A percentile compares a stretch with the other conserved stretches of the same genome.
Evolutionary conservation across 345 rosid genomes (phyloP).

Genomic region (Brassica nigra): DNA sequence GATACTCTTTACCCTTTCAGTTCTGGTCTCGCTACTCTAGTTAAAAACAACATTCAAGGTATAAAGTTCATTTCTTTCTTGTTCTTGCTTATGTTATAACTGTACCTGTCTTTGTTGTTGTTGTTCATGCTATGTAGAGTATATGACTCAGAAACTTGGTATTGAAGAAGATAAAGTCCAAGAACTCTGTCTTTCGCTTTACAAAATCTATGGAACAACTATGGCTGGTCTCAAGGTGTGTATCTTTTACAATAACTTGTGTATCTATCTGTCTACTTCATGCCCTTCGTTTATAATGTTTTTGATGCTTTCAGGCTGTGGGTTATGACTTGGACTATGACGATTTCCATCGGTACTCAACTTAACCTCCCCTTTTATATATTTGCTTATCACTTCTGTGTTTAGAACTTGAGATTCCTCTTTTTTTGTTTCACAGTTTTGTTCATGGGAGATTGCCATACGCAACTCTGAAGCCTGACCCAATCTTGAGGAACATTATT

Average conservation of each 20-base stretch:
- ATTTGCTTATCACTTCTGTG: not conserved
- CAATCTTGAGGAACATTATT: slow-evolving; percentile 68
- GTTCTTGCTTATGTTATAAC: not conserved
- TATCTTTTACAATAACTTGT: slow-evolving; percentile 5
- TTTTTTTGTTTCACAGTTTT: slow-evolving; percentile 48
- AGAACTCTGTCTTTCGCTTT: slow-evolving; percentile 64
- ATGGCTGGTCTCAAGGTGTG: slow-evolving; percentile 99
- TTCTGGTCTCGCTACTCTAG: slow-evolving; percentile 64
- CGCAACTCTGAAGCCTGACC: slow-evolving; percentile 75
- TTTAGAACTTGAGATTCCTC: not conserved
- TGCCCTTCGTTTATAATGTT: not conserved
- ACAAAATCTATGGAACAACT: slow-evolving; percentile 88
- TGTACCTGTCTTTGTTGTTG: slow-evolving; percentile 11
- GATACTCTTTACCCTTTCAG: slow-evolving; percentile 82
- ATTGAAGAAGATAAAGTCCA: slow-evolving; percentile 60
- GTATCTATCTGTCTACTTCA: not conserved
- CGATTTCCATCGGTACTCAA: slow-evolving; percentile 76
- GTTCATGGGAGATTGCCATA: slow-evolving; percentile 97
- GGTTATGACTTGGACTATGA: slow-evolving; percentile 79
- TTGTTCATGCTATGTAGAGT: slow-evolving; percentile 48
- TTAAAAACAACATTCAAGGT: slow-evolving; percentile 80
- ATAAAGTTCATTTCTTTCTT: not conserved
- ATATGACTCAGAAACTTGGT: slow-evolving; percentile 72
- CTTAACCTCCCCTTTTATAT: not conserved
- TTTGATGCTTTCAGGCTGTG: slow-evolving; percentile 57